Conservation (phyloP, 208 protist genomes). For the Blechomonas ayalai region DNA sequence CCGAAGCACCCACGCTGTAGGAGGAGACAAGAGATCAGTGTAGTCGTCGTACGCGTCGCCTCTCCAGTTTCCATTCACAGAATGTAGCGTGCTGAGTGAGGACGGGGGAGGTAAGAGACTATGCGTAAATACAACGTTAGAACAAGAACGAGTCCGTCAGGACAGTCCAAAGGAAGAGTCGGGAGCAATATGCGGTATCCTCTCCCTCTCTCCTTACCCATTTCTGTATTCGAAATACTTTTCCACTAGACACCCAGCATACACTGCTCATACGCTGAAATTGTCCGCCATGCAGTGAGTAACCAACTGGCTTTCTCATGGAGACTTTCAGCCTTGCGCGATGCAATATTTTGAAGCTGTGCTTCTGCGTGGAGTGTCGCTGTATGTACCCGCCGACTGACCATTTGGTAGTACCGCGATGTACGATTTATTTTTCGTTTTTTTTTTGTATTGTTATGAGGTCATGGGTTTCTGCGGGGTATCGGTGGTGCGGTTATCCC, state of each 20-base stretch:
- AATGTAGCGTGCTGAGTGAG: not conserved
- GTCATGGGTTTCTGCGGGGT: not conserved
- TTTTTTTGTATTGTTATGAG: constrained; percentile 3
- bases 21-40: not conserved
- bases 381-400: constrained; percentile 4
- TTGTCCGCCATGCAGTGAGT: not conserved
- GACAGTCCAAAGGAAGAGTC: no score
- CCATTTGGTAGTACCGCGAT: constrained; percentile 2
- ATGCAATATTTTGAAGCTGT: no score
- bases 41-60: not conserved
- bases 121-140: not conserved
- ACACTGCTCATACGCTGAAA: no score
- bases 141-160: constrained; percentile 2
- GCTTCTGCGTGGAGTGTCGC: not conserved
- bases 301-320: not conserved
- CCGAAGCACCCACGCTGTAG: not conserved
- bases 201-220: no score
- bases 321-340: no score
- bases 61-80: not conserved
- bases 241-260: no score
- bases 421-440: constrained; percentile 3
- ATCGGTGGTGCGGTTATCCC: constrained; percentile 3
- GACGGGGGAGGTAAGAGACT: not conserved
- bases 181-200: no score
- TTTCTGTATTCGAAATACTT: no score